A percentile compares a stretch with the other conserved stretches of the same genome.
Evolutionary conservation across 495 filamentous ascomycete genomes (phyloP).

Genomic region (Hypoxylon rickii): DNA sequence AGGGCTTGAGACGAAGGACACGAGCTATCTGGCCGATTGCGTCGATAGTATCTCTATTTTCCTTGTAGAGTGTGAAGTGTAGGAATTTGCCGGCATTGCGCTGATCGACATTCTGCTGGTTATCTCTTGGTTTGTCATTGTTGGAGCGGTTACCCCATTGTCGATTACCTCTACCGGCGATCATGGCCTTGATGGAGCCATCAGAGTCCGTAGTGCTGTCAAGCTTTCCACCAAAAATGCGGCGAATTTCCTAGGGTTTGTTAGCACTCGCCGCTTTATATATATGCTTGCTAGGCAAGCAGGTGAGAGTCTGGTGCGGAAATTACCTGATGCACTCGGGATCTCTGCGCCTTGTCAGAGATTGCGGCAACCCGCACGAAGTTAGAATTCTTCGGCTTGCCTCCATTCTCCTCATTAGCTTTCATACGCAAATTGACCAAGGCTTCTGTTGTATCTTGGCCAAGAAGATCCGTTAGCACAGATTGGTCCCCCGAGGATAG

Average conservation of each 20-base stretch:
- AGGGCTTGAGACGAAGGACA: conserved; percentile 67
- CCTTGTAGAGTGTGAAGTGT: conserved; percentile 95
- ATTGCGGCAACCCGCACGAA: conserved; percentile 40
- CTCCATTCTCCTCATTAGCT: conserved; percentile 18
- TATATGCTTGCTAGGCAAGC: not conserved
- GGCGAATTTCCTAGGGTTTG: conserved; percentile 47
- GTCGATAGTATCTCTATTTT: conserved; percentile 99
- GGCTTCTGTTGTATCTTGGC: conserved; percentile 37
- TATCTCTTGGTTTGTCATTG: conserved; percentile 38
- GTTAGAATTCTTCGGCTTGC: conserved; percentile 30
- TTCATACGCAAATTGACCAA: conserved; percentile 42
- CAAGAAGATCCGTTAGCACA: conserved; percentile 36
- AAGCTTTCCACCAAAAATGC: conserved; percentile 46
- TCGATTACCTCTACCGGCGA: conserved; percentile 30
- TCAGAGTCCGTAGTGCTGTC: conserved; percentile 37
- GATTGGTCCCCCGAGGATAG: conserved; percentile 29
- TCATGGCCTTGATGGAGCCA: conserved; percentile 44
- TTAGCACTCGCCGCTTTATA: conserved; percentile 11
- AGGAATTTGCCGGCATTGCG: conserved; percentile 71
- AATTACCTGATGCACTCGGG: conserved; percentile 45
- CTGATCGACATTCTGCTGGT: conserved; percentile 15
- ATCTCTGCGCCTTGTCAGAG: conserved; percentile 45
- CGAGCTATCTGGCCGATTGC: conserved; percentile 73
- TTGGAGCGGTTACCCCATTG: conserved; percentile 47
- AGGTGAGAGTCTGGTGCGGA: no score